These are phyloP conservation scores for Ensete ventricosum DNA, from an alignment of 176 grass and related monocot species.

Conservation along the genomic window DNA sequence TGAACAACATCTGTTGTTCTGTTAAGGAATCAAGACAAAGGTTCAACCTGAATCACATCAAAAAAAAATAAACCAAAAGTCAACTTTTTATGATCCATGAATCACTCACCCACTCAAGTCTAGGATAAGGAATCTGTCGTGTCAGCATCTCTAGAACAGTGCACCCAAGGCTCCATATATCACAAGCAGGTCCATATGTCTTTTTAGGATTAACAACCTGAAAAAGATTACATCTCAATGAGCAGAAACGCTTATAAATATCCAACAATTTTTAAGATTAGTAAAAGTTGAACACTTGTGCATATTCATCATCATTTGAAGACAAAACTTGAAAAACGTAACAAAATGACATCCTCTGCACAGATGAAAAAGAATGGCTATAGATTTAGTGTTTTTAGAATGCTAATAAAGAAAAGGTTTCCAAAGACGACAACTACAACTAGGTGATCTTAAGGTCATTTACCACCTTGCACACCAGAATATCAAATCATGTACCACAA, in stretches of 20 bases:
- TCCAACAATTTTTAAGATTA: too few species aligned
- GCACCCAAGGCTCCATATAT: constrained; percentile 97
- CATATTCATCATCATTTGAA: too few species aligned
- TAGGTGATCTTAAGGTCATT: too few species aligned
- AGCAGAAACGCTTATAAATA: neutral
- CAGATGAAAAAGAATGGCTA: neutral
- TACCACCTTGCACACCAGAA: too few species aligned
- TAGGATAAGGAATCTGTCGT: constrained; percentile 57
- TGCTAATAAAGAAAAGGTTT: neutral
- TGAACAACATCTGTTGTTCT: too few species aligned
- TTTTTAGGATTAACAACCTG: constrained; percentile 61
- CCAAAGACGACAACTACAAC: neutral
- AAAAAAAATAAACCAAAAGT: neutral
- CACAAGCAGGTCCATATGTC: constrained; percentile 58
- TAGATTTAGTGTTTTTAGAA: neutral
- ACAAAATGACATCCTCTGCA: neutral
- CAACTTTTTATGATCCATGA: neutral
- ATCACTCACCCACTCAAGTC: constrained; percentile 61
- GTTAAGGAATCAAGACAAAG: too few species aligned
- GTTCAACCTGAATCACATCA: too few species aligned
- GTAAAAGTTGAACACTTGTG: too few species aligned
- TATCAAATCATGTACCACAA: too few species aligned
- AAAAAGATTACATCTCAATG: neutral
- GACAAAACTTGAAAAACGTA: too few species aligned
- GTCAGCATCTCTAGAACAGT: constrained; percentile 95